phyloP scores from a whole-genome alignment of 495 filamentous ascomycete species.

The Aspergillus incahuasiensis region DNA sequence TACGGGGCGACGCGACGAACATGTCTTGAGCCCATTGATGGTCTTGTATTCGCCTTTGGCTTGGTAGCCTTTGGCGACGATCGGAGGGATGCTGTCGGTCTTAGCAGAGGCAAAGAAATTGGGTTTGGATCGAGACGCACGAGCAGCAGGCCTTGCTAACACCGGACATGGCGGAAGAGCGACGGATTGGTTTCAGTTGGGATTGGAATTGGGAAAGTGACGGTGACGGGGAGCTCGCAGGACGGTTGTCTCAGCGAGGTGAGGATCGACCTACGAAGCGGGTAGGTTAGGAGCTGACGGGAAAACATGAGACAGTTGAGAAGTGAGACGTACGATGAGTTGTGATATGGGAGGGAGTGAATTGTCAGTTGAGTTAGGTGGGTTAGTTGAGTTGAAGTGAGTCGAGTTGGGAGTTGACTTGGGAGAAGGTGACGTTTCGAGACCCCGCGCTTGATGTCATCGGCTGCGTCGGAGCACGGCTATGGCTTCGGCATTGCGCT shows the following conservation, averaged over 20 bases:
- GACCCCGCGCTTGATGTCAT: neutral
- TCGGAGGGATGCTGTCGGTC: slow-evolving; percentile 44
- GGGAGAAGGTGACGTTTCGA: neutral
- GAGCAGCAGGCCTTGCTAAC: slow-evolving; percentile 48
- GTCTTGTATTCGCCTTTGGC: slow-evolving; percentile 58
- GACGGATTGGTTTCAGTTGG: slow-evolving; percentile 15
- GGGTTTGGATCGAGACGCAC: slow-evolving; percentile 21
- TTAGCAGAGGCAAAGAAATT: neutral
- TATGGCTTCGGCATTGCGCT: neutral
- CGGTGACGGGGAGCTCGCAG: neutral
- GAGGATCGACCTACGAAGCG: slow-evolving; percentile 8
- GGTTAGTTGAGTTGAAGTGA: neutral
- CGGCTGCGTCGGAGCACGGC: neutral
- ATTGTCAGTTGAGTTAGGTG: neutral
- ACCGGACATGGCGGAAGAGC: slow-evolving; percentile 37
- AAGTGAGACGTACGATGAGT: neutral
- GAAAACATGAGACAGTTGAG: neutral
- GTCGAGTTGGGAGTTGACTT: neutral
- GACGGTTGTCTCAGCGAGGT: neutral
- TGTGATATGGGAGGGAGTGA: neutral
- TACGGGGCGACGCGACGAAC: too few relatives aligned
- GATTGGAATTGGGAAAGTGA: neutral
- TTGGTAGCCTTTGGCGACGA: slow-evolving; percentile 52
- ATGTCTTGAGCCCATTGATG: slow-evolving; percentile 58
- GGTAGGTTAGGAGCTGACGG: slow-evolving; percentile 9